Evolutionary conservation across 169 alveolate genomes (phyloP).

Genomic region (Cryptosporidium sp.): DNA sequence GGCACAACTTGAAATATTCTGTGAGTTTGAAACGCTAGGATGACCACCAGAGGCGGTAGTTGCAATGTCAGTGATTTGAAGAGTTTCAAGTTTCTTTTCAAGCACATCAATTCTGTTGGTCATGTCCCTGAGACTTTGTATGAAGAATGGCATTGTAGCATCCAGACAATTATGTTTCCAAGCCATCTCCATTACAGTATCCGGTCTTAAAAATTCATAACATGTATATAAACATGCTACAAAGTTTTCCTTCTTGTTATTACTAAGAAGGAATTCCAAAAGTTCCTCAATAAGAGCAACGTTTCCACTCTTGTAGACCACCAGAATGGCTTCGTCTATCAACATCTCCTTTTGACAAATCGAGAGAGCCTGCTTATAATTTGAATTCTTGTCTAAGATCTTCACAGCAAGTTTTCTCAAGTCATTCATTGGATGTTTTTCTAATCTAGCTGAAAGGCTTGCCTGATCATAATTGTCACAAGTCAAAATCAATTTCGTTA

Average conservation of each 20-base stretch:
- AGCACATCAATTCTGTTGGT: constrained; percentile 83
- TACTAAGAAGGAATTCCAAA: constrained; percentile 89
- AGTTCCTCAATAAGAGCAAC: constrained; percentile 91
- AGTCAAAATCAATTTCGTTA: constrained; percentile 92
- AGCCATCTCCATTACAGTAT: constrained; percentile 97
- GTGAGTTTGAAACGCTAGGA: constrained; percentile 39
- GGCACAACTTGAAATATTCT: constrained; percentile 33
- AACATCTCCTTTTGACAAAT: constrained; percentile 90
- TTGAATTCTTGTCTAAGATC: constrained; percentile 90
- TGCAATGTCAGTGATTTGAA: constrained; percentile 73
- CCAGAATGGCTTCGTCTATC: constrained; percentile 89
- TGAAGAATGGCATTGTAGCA: constrained; percentile 96
- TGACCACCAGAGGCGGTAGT: constrained; percentile 54
- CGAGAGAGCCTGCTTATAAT: constrained; percentile 90
- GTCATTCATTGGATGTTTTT: constrained; percentile 95
- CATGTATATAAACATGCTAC: constrained; percentile 97
- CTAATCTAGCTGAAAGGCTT: constrained; percentile 90
- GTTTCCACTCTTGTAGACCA: constrained; percentile 89
- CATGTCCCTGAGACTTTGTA: constrained; percentile 89
- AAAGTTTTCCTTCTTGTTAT: constrained; percentile 92
- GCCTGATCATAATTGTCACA: constrained; percentile 96
- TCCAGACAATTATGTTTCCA: constrained; percentile 97
- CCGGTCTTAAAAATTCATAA: constrained; percentile 96
- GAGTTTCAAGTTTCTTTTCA: constrained; percentile 85
- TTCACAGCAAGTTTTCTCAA: constrained; percentile 97